A percentile compares a stretch with the other conserved stretches of the same genome.
These are phyloP conservation scores for Comarum palustre DNA, from an alignment of 306 rosid species.

Conservation along the genomic window DNA sequence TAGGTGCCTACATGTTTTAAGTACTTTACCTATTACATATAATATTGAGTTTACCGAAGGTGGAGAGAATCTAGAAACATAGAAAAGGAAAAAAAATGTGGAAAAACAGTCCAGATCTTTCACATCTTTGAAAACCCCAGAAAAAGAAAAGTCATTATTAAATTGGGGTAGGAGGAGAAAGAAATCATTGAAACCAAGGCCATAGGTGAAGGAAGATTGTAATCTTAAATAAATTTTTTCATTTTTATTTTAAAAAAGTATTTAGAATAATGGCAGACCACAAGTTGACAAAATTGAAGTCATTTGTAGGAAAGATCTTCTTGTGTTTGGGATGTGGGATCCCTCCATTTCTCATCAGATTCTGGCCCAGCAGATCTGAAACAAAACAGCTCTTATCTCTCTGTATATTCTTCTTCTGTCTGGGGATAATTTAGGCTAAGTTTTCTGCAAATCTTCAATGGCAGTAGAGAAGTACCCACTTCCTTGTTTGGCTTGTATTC, in stretches of 20 bases:
- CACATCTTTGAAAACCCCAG: conserved; percentile 23
- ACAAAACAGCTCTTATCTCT: conserved; percentile 7
- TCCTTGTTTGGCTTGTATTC: conserved; percentile 11
- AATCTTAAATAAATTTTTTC: not conserved
- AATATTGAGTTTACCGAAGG: too few species aligned
- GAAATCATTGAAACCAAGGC: conserved; percentile 29
- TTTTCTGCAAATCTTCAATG: conserved; percentile 22
- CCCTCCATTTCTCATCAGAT: conserved; percentile 33
- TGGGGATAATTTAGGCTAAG: conserved; percentile 21
- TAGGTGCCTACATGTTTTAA: conserved; percentile 34
- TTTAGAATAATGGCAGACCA: conserved; percentile 40
- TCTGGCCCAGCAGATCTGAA: conserved; percentile 46
- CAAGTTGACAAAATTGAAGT: conserved; percentile 43
- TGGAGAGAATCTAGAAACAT: conserved; percentile 41
- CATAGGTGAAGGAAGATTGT: conserved; percentile 21
- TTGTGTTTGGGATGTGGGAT: conserved; percentile 35
- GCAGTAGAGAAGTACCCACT: conserved; percentile 22
- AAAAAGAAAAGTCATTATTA: conserved; percentile 1
- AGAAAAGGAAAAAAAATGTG: not conserved
- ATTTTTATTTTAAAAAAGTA: not conserved
- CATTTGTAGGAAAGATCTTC: conserved; percentile 31
- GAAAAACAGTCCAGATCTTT: conserved; percentile 23
- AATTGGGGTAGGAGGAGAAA: not conserved
- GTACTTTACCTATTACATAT: conserved; percentile 35
- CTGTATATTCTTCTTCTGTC: conserved; percentile 16